These are phyloP conservation scores for Penicillium sp. DNA, from an alignment of 2,329 filamentous ascomycete species.

Conservation along the genomic window DNA sequence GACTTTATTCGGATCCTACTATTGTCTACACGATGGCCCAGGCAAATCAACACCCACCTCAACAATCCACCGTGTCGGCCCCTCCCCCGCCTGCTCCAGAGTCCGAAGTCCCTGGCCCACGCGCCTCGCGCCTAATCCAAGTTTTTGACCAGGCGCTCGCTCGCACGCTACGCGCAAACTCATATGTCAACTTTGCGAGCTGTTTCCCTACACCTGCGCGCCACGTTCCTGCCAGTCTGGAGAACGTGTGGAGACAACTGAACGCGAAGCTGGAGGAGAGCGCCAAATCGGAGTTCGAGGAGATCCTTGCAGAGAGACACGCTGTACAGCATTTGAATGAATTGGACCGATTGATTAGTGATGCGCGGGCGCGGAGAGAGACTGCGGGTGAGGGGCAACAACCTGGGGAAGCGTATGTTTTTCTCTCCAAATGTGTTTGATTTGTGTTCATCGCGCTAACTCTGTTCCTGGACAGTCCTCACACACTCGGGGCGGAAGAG, in stretches of 20 bases:
- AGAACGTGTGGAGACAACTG: slow-evolving; percentile 55
- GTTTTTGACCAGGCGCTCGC: slow-evolving; percentile 56
- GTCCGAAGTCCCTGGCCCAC: slow-evolving; percentile 49
- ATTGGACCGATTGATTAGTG: slow-evolving; percentile 55
- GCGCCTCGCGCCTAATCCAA: slow-evolving; percentile 56
- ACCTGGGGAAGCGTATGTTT: slow-evolving; percentile 45
- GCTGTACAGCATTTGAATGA: slow-evolving; percentile 57
- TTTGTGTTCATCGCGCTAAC: neutral
- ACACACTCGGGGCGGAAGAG: slow-evolving; percentile 53
- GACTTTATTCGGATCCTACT: neutral
- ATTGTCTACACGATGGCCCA: slow-evolving; percentile 19
- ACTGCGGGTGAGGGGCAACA: slow-evolving; percentile 33
- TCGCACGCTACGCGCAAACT: slow-evolving; percentile 57
- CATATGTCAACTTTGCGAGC: slow-evolving; percentile 56
- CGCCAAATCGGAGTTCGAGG: slow-evolving; percentile 57
- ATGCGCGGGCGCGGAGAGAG: slow-evolving; percentile 52
- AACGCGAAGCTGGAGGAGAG: slow-evolving; percentile 54
- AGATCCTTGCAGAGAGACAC: slow-evolving; percentile 52
- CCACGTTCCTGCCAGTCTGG: slow-evolving; percentile 53
- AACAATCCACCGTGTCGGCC: slow-evolving; percentile 34
- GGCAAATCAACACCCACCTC: slow-evolving; percentile 12
- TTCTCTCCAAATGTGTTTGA: neutral
- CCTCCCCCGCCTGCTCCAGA: slow-evolving; percentile 50
- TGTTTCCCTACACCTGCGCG: slow-evolving; percentile 60
- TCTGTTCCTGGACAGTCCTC: slow-evolving; percentile 43